Conservation (phyloP, 805 yeast genomes). For the Yarrowia deformans region DNA sequence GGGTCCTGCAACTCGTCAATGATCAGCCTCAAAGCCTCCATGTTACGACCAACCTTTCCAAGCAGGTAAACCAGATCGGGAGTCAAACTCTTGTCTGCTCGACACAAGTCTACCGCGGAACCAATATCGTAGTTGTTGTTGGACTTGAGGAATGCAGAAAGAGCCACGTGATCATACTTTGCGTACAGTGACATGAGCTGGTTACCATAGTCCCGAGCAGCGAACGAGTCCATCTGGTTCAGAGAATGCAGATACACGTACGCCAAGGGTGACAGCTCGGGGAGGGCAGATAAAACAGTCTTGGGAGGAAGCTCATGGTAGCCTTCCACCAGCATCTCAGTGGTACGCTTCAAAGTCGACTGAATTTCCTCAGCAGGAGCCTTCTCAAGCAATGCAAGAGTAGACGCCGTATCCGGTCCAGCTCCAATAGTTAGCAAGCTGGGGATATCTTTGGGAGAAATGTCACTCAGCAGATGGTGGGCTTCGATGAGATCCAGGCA, state of each 20-base stretch:
- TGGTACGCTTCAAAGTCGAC: conserved; percentile 54
- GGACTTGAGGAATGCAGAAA: conserved; percentile 67
- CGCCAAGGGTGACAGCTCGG: conserved; percentile 51
- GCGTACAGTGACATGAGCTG: conserved; percentile 71
- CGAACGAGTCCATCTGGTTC: conserved; percentile 61
- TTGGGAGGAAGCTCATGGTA: conserved; percentile 70
- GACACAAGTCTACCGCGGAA: conserved; percentile 72
- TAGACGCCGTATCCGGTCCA: conserved; percentile 44
- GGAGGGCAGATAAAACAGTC: conserved; percentile 53
- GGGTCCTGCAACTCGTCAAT: conserved; percentile 82
- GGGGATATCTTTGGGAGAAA: conserved; percentile 29
- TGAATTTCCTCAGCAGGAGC: conserved; percentile 56
- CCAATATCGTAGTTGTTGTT: conserved; percentile 68
- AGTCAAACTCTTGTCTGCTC: conserved; percentile 55
- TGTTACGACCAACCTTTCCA: conserved; percentile 82
- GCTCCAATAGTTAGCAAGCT: conserved; percentile 25
- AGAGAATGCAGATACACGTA: conserved; percentile 72
- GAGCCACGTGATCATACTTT: conserved; percentile 60
- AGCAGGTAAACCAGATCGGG: conserved; percentile 82
- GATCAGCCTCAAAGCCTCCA: conserved; percentile 76
- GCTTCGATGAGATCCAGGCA: conserved; percentile 65
- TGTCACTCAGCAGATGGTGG: conserved; percentile 63
- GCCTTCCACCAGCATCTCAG: conserved; percentile 65
- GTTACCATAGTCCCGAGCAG: conserved; percentile 67
- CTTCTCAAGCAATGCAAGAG: conserved; percentile 49